phyloP scores from a whole-genome alignment of 345 rosid genomes.

The Adansonia digitata region DNA sequence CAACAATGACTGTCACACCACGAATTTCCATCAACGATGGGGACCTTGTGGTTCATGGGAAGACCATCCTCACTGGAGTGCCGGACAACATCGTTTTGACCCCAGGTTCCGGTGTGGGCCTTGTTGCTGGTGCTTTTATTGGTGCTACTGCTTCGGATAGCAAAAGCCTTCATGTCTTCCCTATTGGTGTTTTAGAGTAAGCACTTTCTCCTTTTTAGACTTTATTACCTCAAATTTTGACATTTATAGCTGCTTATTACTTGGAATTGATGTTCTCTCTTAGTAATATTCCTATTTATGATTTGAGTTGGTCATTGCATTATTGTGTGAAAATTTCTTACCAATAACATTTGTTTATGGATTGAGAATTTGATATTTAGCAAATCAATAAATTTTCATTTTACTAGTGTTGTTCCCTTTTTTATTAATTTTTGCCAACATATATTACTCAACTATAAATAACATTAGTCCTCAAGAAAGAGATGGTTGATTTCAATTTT shows the following conservation, averaged over 20 bases:
- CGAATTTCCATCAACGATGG: conserved; percentile 68
- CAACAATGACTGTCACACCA: conserved; percentile 77
- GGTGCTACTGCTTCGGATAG: conserved; percentile 76
- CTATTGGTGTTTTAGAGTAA: conserved; percentile 79
- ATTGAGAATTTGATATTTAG: neutral
- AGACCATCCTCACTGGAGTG: conserved; percentile 78
- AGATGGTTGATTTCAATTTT: neutral
- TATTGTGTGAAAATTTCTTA: neutral
- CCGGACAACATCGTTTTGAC: conserved; percentile 78
- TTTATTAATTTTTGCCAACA: neutral
- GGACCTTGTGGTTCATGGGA: conserved; percentile 86
- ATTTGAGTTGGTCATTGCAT: neutral
- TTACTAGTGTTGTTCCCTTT: neutral
- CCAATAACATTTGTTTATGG: neutral
- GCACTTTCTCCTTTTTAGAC: conserved; percentile 10
- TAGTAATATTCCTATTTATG: neutral
- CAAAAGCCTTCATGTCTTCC: conserved; percentile 93
- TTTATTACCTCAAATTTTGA: neutral
- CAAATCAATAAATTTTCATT: neutral
- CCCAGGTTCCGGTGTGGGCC: conserved; percentile 61
- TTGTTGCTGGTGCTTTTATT: conserved; percentile 67
- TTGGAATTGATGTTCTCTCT: neutral
- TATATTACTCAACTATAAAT: neutral
- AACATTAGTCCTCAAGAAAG: neutral
- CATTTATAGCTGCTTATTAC: neutral